A percentile compares a stretch with the other conserved stretches of the same genome.
phyloP scores from a whole-genome alignment of 345 rosid species.

The Durio zibethinus region DNA sequence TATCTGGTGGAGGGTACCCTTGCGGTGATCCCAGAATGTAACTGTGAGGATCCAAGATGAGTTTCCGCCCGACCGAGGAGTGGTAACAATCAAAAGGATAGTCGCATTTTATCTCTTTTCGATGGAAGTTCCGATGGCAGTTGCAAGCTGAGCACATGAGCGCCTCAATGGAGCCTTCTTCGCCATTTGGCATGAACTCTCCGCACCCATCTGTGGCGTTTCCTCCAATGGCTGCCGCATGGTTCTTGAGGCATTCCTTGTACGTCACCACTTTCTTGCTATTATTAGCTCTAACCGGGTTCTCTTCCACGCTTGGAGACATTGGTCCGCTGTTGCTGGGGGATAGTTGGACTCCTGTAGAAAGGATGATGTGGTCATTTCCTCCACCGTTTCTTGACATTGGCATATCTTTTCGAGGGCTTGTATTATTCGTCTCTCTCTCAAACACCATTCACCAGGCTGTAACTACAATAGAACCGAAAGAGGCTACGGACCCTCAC shows the following conservation, averaged over 20 bases:
- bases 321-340: slow-evolving; percentile 19
- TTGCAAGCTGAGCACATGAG: slow-evolving; percentile 82
- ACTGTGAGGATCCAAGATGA: slow-evolving; percentile 35
- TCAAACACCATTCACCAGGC: not conserved
- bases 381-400: not conserved
- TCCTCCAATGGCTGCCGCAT: slow-evolving; percentile 91
- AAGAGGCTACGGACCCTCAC: not conserved
- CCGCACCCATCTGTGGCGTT: slow-evolving; percentile 91
- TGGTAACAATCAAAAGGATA: slow-evolving; percentile 15
- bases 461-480: no score
- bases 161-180: slow-evolving; percentile 79
- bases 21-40: not conserved
- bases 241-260: slow-evolving; percentile 82
- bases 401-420: not conserved
- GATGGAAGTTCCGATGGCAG: slow-evolving; percentile 90
- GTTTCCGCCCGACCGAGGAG: slow-evolving; percentile 23
- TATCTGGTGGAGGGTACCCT: slow-evolving; percentile 28
- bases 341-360: slow-evolving; percentile 20
- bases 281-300: slow-evolving; percentile 15
- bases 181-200: slow-evolving; percentile 91
- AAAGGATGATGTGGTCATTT: not conserved
- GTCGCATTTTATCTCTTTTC: slow-evolving; percentile 68
- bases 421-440: not conserved
- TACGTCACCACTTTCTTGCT: slow-evolving; percentile 47
- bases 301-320: slow-evolving; percentile 24